These are phyloP conservation scores for Aspergillus proliferans DNA, from an alignment of 2,329 filamentous ascomycete genomes.

Conservation along the genomic window DNA sequence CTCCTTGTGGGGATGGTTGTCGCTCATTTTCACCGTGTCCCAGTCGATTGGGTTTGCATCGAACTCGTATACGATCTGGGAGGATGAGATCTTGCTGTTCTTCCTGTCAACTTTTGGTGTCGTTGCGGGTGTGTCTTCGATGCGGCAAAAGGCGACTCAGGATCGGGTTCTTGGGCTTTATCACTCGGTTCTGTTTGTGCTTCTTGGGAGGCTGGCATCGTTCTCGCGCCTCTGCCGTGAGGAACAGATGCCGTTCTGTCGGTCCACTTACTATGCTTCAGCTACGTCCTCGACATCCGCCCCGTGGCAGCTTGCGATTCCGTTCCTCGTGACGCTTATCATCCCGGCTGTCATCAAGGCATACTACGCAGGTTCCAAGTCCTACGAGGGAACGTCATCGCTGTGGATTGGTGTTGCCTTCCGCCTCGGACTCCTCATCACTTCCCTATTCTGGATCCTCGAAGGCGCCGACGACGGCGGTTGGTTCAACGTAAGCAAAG, in stretches of 20 bases:
- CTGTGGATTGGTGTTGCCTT: slow-evolving; percentile 79
- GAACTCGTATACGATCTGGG: slow-evolving; percentile 98
- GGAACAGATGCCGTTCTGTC: slow-evolving; percentile 96
- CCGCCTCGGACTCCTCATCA: slow-evolving; percentile 66
- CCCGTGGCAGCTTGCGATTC: slow-evolving; percentile 78
- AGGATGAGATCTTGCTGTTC: slow-evolving; percentile 89
- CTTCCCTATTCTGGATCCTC: slow-evolving; percentile 78
- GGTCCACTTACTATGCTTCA: slow-evolving; percentile 91
- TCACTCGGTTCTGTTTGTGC: slow-evolving; percentile 76
- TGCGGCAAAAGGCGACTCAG: slow-evolving; percentile 60
- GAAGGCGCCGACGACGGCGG: slow-evolving; percentile 78
- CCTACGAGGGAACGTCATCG: slow-evolving; percentile 79
- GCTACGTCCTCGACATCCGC: slow-evolving; percentile 87
- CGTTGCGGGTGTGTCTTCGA: slow-evolving; percentile 65
- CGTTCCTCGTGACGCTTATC: slow-evolving; percentile 64
- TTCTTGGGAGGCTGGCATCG: slow-evolving; percentile 72
- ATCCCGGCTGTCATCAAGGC: slow-evolving; percentile 75
- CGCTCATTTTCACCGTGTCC: slow-evolving; percentile 70
- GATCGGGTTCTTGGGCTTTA: slow-evolving; percentile 73
- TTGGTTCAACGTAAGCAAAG: slow-evolving; percentile 63
- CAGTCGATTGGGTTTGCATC: slow-evolving; percentile 93
- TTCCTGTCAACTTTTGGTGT: slow-evolving; percentile 84
- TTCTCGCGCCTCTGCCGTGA: slow-evolving; percentile 90
- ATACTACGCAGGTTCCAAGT: slow-evolving; percentile 74
- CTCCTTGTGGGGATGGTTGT: slow-evolving; percentile 85